Evolutionary conservation across 2,329 filamentous ascomycete species (phyloP).

Genomic region (Ceratocystis harringtonii): DNA sequence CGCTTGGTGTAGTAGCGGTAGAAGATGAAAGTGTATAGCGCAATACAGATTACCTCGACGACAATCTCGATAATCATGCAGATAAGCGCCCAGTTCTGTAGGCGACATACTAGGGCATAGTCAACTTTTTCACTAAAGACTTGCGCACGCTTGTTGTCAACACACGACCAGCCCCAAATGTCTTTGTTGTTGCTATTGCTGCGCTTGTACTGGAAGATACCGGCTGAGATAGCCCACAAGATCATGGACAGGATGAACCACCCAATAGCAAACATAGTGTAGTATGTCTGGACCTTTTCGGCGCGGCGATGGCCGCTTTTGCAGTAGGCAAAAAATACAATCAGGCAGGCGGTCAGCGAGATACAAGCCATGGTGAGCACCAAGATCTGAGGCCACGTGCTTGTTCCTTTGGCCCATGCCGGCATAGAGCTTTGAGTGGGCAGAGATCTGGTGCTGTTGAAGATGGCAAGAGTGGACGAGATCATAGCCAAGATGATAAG

Average conservation of each 20-base stretch:
- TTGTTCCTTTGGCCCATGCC: constrained; percentile 66
- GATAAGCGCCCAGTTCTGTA: constrained; percentile 89
- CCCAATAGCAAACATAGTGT: constrained; percentile 80
- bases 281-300: constrained; percentile 88
- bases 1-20: constrained; percentile 97
- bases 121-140: constrained; percentile 69
- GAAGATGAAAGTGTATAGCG: constrained; percentile 87
- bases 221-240: constrained; percentile 82
- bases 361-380: constrained; percentile 65
- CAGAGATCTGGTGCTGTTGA: constrained; percentile 69
- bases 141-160: constrained; percentile 65
- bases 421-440: constrained; percentile 66
- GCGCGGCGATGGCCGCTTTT: constrained; percentile 75
- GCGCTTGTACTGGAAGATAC: constrained; percentile 64
- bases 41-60: constrained; percentile 78
- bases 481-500: constrained; percentile 88
- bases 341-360: constrained; percentile 62
- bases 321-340: constrained; percentile 75
- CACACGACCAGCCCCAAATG: constrained; percentile 97
- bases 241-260: constrained; percentile 89
- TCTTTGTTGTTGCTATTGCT: constrained; percentile 60
- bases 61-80: constrained; percentile 97
- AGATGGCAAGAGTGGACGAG: constrained; percentile 75
- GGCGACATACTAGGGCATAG: constrained; percentile 80
- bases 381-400: constrained; percentile 77